Evolutionary conservation across 2,329 filamentous ascomycete genomes (phyloP).

Genomic region (Xylaria hypoxylon): DNA sequence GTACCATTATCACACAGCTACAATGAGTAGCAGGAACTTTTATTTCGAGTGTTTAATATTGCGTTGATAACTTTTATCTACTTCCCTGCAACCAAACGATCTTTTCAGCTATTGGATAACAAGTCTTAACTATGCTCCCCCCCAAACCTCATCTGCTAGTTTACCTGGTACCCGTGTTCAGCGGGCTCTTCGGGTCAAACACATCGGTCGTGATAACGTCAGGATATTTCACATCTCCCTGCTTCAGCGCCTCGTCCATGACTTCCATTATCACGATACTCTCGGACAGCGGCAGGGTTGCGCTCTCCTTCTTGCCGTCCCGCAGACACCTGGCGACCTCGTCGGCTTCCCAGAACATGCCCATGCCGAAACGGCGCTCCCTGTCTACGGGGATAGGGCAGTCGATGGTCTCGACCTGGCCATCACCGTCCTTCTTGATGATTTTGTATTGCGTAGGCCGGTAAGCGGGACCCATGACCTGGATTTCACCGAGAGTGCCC

Average conservation of each 20-base stretch:
- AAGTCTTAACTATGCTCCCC: not conserved
- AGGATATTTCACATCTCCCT: conserved; percentile 66
- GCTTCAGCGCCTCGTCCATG: conserved; percentile 67
- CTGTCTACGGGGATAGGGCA: conserved; percentile 65
- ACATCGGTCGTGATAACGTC: conserved; percentile 68
- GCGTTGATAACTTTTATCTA: not conserved
- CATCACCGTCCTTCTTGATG: conserved; percentile 64
- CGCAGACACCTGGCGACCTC: conserved; percentile 79
- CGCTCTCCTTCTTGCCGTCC: conserved; percentile 82
- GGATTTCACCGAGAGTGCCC: conserved; percentile 83
- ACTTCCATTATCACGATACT: conserved; percentile 86
- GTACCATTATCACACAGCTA: too few species aligned
- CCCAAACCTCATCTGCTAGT: too few species aligned
- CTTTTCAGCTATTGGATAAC: not conserved
- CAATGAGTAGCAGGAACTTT: not conserved
- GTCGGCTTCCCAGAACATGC: conserved; percentile 92
- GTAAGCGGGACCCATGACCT: conserved; percentile 79
- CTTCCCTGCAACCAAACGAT: not conserved
- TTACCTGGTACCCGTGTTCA: conserved; percentile 61
- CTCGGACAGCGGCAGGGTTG: conserved; percentile 76
- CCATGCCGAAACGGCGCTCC: conserved; percentile 71
- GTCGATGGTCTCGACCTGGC: conserved; percentile 62
- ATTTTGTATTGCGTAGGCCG: conserved; percentile 74
- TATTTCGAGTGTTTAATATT: not conserved
- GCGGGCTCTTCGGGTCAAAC: conserved; percentile 69